Base-by-base conservation (phyloP, 768 basidiomycete species). In the Pleurotus giganteus region DNA sequence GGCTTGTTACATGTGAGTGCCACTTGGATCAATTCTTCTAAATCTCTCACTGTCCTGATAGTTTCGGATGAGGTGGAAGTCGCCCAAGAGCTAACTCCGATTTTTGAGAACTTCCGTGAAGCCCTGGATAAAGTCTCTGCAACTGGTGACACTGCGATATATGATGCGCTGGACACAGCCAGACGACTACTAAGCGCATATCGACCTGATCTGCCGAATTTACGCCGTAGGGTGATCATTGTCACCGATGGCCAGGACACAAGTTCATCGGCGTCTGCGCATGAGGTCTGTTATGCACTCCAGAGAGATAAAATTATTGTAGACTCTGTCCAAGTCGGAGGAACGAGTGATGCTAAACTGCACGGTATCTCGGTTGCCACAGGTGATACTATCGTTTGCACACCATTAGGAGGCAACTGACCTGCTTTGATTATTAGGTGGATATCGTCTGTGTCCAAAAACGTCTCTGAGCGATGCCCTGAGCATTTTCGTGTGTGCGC, bases 231-330 rank as follows among this genome's bases (percentile, higher is more conserved):
- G 17, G 63, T 69, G 39, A 61, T 69, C 43, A 64, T 69, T 21
- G 66, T 69, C 0, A 63, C 67, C 3, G 67, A 69, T 44, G 67
- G 67, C 0, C 61, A 63, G 28, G 67, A 68, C 45, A 69, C 67
- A 24, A 62, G 54, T 49, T 66, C 65, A 1, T 43, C 41, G 27
- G 37, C 31, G 8, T 31, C 53, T 1, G 39, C 62, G 1, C 23
- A 47, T n/a, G 61, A 66, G 9, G 67, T 66, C 4, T 64, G 63
- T 24, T 43, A 29, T 12, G 55, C 60, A 0, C 36, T 66, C 7
- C 62, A 66, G 27, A 47, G 58, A 19, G 58, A 56, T 19, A 45
- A 49, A 1, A 56, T 69, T 26, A 53, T 62, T 6, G 67, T 69
- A 3, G 67, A 69, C 45, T 69, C 66, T 0, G 66, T 66, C 19